Percentiles rank a stretch among this genome's conserved stretches.
phyloP scores from a whole-genome alignment of 139 green algal genomes.

The Tetratostichococcus sp. region DNA sequence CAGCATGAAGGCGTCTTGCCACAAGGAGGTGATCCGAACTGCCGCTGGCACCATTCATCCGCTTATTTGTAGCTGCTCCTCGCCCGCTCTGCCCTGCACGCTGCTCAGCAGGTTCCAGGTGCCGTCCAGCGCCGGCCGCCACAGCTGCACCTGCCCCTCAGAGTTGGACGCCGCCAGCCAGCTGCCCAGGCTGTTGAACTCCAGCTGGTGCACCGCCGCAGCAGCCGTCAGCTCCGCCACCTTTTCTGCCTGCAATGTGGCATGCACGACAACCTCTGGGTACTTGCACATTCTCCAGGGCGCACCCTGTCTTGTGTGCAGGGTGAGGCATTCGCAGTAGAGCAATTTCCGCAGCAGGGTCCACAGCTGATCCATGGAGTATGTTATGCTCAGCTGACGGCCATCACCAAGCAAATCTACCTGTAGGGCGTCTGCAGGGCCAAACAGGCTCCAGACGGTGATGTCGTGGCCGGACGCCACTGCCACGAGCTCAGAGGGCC shows the following conservation, averaged over 20 bases:
- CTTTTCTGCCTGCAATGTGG: slow-evolving; percentile 7
- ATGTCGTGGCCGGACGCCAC: not conserved
- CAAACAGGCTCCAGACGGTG: not conserved
- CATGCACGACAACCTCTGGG: not conserved
- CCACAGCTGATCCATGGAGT: too few relatives aligned
- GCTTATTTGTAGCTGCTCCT: not conserved
- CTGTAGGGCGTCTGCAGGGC: not conserved
- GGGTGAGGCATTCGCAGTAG: too few relatives aligned
- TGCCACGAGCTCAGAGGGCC: not conserved
- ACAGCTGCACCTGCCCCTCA: slow-evolving; percentile 27
- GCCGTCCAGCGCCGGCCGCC: slow-evolving; percentile 29
- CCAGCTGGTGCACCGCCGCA: slow-evolving; percentile 20
- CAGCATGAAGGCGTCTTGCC: too few relatives aligned
- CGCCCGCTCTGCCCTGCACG: not conserved
- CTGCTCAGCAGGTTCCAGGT: slow-evolving; percentile 23
- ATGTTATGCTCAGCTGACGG: too few relatives aligned
- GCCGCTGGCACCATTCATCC: too few relatives aligned
- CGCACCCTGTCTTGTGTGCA: too few relatives aligned
- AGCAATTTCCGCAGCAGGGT: too few relatives aligned
- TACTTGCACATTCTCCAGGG: not conserved
- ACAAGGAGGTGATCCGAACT: not conserved
- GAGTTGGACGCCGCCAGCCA: slow-evolving; percentile 39
- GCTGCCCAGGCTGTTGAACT: slow-evolving; percentile 35
- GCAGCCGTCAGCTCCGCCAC: slow-evolving; percentile 23
- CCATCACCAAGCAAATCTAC: not conserved